phyloP scores from a whole-genome alignment of 352 stramenopile genomes.

The Phytophthora uliginosa region DNA sequence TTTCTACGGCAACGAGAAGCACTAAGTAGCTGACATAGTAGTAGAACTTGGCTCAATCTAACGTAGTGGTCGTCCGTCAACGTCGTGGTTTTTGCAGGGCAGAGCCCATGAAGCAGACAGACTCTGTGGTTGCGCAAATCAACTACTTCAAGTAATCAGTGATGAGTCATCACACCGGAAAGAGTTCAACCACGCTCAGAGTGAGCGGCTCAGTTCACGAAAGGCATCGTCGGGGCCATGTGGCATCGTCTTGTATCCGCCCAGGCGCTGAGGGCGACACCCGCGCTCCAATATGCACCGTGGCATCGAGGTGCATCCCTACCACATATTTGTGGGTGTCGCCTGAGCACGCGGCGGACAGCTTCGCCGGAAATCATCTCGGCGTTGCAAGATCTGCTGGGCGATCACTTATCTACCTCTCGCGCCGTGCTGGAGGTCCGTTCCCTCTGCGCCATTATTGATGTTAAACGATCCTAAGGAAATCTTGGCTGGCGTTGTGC shows the following conservation, averaged over 20 bases:
- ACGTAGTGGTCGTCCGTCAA: slow-evolving; percentile 27
- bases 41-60: slow-evolving; percentile 17
- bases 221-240: slow-evolving; percentile 18
- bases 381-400: slow-evolving; percentile 61
- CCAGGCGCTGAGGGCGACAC: background rate
- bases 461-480: background rate
- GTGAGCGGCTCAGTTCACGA: slow-evolving; percentile 9
- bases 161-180: slow-evolving; percentile 16
- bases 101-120: background rate
- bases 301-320: background rate
- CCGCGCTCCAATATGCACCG: background rate
- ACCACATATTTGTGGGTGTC: background rate
- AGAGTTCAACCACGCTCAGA: slow-evolving; percentile 27
- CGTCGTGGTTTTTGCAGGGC: background rate
- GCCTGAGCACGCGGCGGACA: slow-evolving; percentile 37
- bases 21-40: slow-evolving; percentile 29
- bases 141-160: background rate
- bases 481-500: background rate
- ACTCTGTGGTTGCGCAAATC: slow-evolving; percentile 17
- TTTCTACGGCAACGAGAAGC: slow-evolving; percentile 69
- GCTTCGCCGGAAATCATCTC: slow-evolving; percentile 50
- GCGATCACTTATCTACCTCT: slow-evolving; percentile 70
- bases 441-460: background rate
- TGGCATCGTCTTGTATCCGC: slow-evolving; percentile 15
- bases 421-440: slow-evolving; percentile 53